phyloP scores from a whole-genome alignment of 225 moss, liverwort and hornwort genomes.

The Takakia lepidozioides region DNA sequence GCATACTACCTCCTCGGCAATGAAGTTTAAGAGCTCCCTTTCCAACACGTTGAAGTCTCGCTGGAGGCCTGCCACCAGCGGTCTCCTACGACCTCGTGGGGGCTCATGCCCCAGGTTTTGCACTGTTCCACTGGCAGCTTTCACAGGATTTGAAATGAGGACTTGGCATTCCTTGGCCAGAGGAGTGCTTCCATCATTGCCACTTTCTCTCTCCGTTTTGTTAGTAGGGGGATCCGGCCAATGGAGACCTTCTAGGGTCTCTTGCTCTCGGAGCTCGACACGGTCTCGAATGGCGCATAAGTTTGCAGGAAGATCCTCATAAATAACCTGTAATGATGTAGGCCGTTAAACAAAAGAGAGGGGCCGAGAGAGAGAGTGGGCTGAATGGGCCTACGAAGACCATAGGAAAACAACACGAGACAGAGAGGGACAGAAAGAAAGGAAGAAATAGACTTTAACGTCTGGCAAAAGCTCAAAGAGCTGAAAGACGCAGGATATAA shows the following conservation, averaged over 20 bases:
- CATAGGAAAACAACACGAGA: constrained; percentile 2
- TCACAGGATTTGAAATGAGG: constrained; percentile 1
- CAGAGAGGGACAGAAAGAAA: neutral
- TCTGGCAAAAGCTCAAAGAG: too few species aligned
- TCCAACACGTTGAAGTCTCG: constrained; percentile 65
- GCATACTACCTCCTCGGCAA: constrained; percentile 51
- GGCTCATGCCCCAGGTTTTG: constrained; percentile 7
- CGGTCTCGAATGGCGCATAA: constrained; percentile 80
- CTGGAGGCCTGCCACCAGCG: constrained; percentile 72
- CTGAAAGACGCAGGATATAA: too few species aligned
- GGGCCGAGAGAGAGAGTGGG: neutral
- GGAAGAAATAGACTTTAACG: too few species aligned
- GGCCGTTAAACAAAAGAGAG: neutral
- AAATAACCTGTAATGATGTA: constrained; percentile 52
- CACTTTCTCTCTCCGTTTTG: constrained; percentile 2
- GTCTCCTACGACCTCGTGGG: constrained; percentile 24
- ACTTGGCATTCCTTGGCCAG: constrained; percentile 2
- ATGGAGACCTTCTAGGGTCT: constrained; percentile 8
- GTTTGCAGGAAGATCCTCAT: constrained; percentile 88
- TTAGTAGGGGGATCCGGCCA: neutral
- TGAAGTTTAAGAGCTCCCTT: constrained; percentile 59
- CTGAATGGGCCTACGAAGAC: neutral
- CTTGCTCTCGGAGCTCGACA: constrained; percentile 49
- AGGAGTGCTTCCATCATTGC: constrained; percentile 4
- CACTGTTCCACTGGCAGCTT: constrained; percentile 10